phyloP scores from a whole-genome alignment of 305 asterid genomes.

The Fraxinus sp. region DNA sequence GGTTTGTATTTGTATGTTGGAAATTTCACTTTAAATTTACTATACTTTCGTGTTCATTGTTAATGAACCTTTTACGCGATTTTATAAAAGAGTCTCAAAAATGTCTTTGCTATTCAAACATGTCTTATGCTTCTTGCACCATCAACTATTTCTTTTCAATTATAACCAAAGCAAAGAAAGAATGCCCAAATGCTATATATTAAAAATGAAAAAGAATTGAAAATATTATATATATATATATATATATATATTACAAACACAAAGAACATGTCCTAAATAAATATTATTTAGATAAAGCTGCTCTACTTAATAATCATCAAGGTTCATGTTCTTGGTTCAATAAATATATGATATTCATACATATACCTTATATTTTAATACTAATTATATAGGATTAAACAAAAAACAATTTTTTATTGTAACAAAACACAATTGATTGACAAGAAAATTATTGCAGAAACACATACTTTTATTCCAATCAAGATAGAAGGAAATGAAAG shows the following conservation, averaged over 20 bases:
- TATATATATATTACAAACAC: neutral
- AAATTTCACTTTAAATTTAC: no score
- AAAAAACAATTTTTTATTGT: no score
- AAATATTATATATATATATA: no score
- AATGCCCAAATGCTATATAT: no score
- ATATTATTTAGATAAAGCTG: neutral
- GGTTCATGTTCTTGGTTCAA: neutral
- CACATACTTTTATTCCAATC: neutral
- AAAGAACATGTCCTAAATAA: neutral
- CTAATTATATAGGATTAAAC: neutral
- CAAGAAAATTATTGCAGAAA: neutral
- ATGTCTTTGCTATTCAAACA: no score
- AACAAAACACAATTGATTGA: neutral
- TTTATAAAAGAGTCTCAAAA: no score
- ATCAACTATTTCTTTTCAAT: no score
- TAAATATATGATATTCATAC: neutral
- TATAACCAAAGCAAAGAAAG: neutral
- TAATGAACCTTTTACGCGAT: no score
- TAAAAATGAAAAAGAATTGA: neutral
- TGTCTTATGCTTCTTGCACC: no score
- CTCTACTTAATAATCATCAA: neutral
- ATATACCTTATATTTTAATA: no score
- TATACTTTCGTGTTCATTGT: no score
- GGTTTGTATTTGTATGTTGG: no score
- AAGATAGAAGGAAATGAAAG: neutral